phyloP scores from a whole-genome alignment of 164 flowering plant genomes.

The Stephania cephalantha region DNA sequence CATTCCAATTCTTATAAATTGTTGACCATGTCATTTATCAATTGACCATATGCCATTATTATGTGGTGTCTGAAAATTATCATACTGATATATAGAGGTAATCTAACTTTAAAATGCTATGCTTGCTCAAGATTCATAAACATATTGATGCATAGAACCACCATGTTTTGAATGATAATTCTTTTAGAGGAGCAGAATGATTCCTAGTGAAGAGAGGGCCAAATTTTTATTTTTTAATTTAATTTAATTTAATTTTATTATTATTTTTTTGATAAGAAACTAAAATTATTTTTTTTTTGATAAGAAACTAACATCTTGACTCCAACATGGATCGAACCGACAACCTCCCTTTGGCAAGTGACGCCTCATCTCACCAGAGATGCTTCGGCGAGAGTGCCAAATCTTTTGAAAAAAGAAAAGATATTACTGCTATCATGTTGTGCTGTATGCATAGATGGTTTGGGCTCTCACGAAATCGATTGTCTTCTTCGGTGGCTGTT shows the following conservation, averaged over 20 bases:
- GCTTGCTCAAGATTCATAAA: not conserved
- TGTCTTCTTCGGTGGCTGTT: conserved; percentile 26
- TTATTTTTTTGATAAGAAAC: too few species aligned
- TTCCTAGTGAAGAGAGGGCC: too few species aligned
- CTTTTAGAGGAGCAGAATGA: too few species aligned
- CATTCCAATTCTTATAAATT: not conserved
- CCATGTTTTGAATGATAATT: not conserved
- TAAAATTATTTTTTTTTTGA: too few species aligned
- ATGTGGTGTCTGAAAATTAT: not conserved
- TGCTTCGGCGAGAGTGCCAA: not conserved
- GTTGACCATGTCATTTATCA: not conserved
- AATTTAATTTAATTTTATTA: too few species aligned
- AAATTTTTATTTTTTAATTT: too few species aligned
- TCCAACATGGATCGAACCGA: too few species aligned
- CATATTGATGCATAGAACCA: not conserved
- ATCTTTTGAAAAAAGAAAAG: not conserved
- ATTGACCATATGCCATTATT: not conserved
- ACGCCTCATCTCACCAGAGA: too few species aligned
- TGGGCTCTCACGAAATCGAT: conserved; percentile 32
- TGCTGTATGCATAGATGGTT: not conserved
- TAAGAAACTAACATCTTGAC: too few species aligned
- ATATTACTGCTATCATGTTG: not conserved
- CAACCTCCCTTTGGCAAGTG: too few species aligned
- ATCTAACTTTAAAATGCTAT: not conserved
- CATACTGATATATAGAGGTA: not conserved